phyloP scores from a whole-genome alignment of 805 yeast genomes.

The Komagataella pseudopastoris region DNA sequence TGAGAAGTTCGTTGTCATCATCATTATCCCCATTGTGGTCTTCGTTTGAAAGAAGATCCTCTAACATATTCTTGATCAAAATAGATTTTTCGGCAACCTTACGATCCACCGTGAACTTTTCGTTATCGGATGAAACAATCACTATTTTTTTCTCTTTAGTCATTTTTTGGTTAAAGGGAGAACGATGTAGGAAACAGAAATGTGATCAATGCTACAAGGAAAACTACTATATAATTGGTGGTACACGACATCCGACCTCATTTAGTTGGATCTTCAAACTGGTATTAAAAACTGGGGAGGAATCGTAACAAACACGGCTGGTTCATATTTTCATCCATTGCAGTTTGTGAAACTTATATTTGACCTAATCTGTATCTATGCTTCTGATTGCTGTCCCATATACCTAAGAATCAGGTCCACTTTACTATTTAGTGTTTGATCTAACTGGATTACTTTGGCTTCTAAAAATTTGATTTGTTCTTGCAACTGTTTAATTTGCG shows the following conservation, averaged over 20 bases:
- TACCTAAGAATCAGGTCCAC: neutral
- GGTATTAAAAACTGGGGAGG: no score
- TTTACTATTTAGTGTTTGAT: neutral
- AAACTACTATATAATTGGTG: neutral
- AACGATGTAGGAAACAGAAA: neutral
- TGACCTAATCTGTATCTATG: no score
- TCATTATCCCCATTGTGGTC: conserved; percentile 5
- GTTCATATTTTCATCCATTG: neutral
- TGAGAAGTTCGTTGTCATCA: conserved; percentile 18
- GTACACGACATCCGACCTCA: neutral
- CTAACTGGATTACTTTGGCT: neutral
- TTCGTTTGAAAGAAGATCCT: conserved; percentile 33
- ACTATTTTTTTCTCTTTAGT: conserved; percentile 5
- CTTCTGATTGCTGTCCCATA: neutral
- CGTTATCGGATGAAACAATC: conserved; percentile 70
- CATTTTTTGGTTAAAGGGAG: conserved; percentile 12
- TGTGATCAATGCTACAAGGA: neutral
- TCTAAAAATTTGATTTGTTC: neutral
- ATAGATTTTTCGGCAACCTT: conserved; percentile 81
- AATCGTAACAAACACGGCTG: no score
- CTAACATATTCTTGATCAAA: conserved; percentile 75
- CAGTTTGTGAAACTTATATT: no score
- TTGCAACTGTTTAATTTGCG: neutral
- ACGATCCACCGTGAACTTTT: conserved; percentile 60
- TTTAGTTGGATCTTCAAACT: no score